Evolutionary conservation across 1,284 basidiomycete species (phyloP), one percentile per base, ranked within the genome.

Genomic region (Moniliophthora roreri): DNA sequence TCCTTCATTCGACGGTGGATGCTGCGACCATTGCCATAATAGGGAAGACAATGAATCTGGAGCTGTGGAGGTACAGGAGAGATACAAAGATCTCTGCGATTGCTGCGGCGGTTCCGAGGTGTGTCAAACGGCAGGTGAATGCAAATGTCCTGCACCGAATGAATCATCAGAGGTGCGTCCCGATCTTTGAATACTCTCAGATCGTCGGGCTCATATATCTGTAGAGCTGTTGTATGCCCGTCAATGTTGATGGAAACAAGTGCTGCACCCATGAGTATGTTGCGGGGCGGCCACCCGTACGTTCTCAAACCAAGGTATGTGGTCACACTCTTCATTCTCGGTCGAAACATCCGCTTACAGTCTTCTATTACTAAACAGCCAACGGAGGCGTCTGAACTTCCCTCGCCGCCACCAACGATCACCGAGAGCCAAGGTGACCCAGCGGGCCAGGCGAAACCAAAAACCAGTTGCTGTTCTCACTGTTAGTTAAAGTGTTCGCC

Each of bases 1-100:
- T 54, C 56, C 66, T 4, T 48, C 63, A 7, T 76, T 76, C 42
- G 65, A 69, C 47, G 76, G 41, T 15, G 41, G 20, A 9, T 44
- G 41, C 45, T 54, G 56, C 37, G 47, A 56, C 16, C 56, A 56
- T 37, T 49, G 48, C 16, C 50, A 52, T 48, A 35, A 23, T 11
- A 50, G 16, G 8, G 45, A 28, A 32, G 44, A 39, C 24, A 15
- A 40, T 11, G 50, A 28, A 20, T 34, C 37, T 21, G 50, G 50
- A 28, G 52, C 45, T 9, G 58, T 59, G 35, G 57, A 64, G 47
- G 38, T 59, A 34, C 52, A 46, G 23, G 60, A 64, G 41, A 48
- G 55, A 40, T 63, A 65, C 46, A 52, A 60, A 9, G 65, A 67
- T 56, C 38, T 66, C 13, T 67, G 69, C 57, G 60, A 60, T 54